phyloP scores from a whole-genome alignment of 257 asterid genomes.

The Gentiana dahurica region DNA sequence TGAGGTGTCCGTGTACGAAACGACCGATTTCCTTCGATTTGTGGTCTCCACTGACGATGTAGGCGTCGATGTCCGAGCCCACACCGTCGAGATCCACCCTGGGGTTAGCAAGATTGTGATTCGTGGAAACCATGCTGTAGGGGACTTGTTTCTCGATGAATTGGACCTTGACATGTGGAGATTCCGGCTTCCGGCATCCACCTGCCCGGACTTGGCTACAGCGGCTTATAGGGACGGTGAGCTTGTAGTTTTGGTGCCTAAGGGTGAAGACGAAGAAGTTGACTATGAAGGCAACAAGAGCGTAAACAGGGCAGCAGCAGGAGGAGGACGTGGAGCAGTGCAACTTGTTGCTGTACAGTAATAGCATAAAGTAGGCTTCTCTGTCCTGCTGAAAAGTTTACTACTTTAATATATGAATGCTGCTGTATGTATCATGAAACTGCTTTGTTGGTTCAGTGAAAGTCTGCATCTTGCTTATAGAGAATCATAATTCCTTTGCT shows the following conservation, averaged over 20 bases:
- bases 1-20: conserved; percentile 55
- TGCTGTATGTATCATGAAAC: too few relatives aligned
- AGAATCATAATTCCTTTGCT: too few relatives aligned
- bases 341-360: conserved; percentile 39
- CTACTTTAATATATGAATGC: too few relatives aligned
- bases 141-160: conserved; percentile 32
- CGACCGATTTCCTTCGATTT: conserved; percentile 42
- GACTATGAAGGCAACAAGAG: conserved; percentile 26
- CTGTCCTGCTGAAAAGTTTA: too few relatives aligned
- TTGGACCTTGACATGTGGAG: conserved; percentile 75
- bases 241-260: conserved; percentile 67
- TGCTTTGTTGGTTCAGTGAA: too few relatives aligned
- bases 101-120: conserved; percentile 71
- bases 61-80: conserved; percentile 41
- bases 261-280: conserved; percentile 27
- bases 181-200: conserved; percentile 55
- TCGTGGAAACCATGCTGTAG: conserved; percentile 28
- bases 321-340: conserved; percentile 25
- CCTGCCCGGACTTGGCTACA: conserved; percentile 54
- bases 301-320: conserved; percentile 29
- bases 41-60: conserved; percentile 45
- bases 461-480: too few relatives aligned
- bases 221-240: conserved; percentile 57
- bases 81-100: conserved; percentile 62
- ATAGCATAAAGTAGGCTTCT: conserved; percentile 23